Base-by-base conservation (phyloP, 2,329 filamentous ascomycete species). In the Colletotrichum sp. region DNA sequence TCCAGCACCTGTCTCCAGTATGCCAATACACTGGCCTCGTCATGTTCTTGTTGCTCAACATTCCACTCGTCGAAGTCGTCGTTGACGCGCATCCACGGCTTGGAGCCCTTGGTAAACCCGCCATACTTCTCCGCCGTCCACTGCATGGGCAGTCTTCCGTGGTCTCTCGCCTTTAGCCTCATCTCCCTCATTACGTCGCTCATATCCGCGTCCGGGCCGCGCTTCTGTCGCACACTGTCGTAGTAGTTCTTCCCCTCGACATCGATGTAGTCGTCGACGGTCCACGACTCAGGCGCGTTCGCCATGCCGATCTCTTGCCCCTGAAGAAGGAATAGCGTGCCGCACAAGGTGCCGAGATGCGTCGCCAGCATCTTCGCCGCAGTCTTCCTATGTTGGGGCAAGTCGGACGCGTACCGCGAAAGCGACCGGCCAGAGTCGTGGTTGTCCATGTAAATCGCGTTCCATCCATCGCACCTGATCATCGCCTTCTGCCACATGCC, bases 341-440 rank as follows among this genome's bases (percentile, higher is more conserved):
- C 89, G 0, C 83, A 84, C 16, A 88, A 81, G 0, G 83, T 84
- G 0, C 81, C 77, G 1, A 87, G 81, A 75, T 87, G 84, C 6
- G 85, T 78, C 0, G 87, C 87, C 4, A 90, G 81, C 86, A 90
- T 87, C 78, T 89, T 90, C 0, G 86, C 88, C 4, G 85, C 84
- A 0, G 81, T 76, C 1, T 80, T 83, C 6, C 88, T 83, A 63
- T 83, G 82, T 16, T 85, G 77, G 0, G 86, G 84, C 0, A 82
- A 76, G 28, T 88, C 86, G 2, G 85, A 85, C 0, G 82, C 85
- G 69, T 87, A 91, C 0, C 90, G 85, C 3, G 87, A 89, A 0
- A 92, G 80, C 1, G 86, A 88, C 0, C 90, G 85, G 0, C 87
- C 86, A n/a, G 89, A 87, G 77, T 91, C 90, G 77, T 91, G 90